Evolutionary conservation across 2,329 filamentous ascomycete species (phyloP).

Genomic region (Colletotrichum sojae): DNA sequence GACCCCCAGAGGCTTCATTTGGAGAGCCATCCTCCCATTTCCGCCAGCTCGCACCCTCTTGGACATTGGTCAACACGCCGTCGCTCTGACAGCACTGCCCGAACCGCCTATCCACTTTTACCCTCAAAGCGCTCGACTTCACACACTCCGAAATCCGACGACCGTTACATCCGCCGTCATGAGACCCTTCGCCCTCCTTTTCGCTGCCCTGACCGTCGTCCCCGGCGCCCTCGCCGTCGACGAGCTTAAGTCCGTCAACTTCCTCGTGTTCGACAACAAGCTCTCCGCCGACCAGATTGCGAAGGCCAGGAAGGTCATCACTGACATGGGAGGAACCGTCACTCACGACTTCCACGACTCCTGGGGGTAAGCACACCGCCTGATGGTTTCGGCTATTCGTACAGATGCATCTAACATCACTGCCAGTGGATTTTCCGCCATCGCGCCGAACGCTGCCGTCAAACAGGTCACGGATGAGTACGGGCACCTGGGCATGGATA

Average conservation of each 20-base stretch:
- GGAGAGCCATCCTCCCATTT: conserved; percentile 8
- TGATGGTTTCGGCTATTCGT: no score
- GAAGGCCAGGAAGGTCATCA: conserved; percentile 79
- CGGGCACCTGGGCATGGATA: conserved; percentile 58
- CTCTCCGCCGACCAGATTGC: conserved; percentile 76
- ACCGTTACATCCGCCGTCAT: conserved; percentile 60
- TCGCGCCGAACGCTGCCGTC: conserved; percentile 78
- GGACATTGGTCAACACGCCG: conserved; percentile 18
- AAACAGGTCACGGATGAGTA: conserved; percentile 74
- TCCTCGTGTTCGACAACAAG: conserved; percentile 77
- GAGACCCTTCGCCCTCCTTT: conserved; percentile 71
- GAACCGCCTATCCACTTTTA: conserved; percentile 6
- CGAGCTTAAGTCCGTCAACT: conserved; percentile 79
- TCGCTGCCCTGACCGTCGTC: conserved; percentile 70
- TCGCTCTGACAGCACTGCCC: conserved; percentile 14
- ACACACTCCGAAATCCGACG: background rate
- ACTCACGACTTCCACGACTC: conserved; percentile 80
- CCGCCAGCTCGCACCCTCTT: conserved; percentile 13
- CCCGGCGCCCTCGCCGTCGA: conserved; percentile 75
- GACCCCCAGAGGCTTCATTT: conserved; percentile 1
- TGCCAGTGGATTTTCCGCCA: conserved; percentile 81
- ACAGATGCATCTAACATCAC: conserved; percentile 45
- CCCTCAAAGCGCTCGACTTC: conserved; percentile 7
- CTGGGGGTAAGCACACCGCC: conserved; percentile 68
- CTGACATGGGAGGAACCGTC: conserved; percentile 79